Evolutionary conservation across 2,329 filamentous ascomycete species (phyloP), one percentile per base, ranked within the genome.

Genomic region (Fusarium sp.): DNA sequence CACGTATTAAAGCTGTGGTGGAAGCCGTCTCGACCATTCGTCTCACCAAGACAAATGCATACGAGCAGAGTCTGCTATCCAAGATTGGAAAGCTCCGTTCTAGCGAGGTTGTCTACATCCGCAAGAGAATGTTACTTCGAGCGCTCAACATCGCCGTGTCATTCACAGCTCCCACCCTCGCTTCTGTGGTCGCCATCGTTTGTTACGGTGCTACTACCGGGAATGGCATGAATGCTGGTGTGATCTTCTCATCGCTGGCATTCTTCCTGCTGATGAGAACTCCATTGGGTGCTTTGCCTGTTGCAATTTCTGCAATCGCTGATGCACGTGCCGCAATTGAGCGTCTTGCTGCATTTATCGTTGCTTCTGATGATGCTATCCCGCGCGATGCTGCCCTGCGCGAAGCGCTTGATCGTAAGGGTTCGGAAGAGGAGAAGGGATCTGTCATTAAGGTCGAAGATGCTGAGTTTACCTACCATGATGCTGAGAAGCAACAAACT

Each of bases 91-190:
- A 59, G 20, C 8, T 68, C 6, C 49, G 64, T 15, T 49, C 64
- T 4, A 51, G 68, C 1, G 64, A 68, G 4, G 64, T 68, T 1
- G 42, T 54, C 0, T 68, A 64, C 4, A 68, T 68, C 6, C 64
- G 64, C 11, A 68, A 68, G 58, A 64, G 64, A 9, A 68, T 68
- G 64, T 64, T 68, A 22, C 48, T 68, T 3, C 34, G 64, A 1
- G 64, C 64, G 3, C 39, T 68, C 11, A 68, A 68, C 43, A 68
- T 54, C 3, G 50, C 64, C 0, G 59, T 67, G 0, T 67, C 64
- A 4, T 67, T 59, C 34, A 68, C 64, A 0, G 64, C 64, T 1
- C 64, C 64, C 0, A 68, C 64, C 0, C 31, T 68, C 5, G 64
- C 64, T 15, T 58, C 64, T 0, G 64, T 69, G 2, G 64, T 68